A percentile compares a stretch with the other conserved stretches of the same genome.
Evolutionary conservation across 345 rosid species (phyloP).

Genomic region (Melaleuca alternifolia): DNA sequence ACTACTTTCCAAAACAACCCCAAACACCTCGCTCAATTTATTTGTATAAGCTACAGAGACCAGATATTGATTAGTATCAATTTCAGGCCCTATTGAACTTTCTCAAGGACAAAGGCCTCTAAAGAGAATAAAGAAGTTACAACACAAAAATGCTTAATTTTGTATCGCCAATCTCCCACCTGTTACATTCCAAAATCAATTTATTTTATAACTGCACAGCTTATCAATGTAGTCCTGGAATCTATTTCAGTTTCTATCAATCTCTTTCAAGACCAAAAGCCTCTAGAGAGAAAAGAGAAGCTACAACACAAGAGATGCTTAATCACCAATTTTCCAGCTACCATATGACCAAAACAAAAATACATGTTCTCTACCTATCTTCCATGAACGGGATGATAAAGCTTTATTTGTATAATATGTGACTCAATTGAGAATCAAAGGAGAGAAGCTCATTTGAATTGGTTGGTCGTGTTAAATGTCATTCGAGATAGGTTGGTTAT

Average conservation of each 20-base stretch:
- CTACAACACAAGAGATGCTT: neutral
- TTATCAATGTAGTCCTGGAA: neutral
- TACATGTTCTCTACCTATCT: neutral
- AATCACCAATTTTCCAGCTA: neutral
- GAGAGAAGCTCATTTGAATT: no score
- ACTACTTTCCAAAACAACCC: neutral
- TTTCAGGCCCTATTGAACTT: neutral
- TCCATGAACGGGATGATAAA: neutral
- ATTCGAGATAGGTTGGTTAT: neutral
- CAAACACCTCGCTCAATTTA: neutral
- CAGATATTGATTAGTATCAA: neutral
- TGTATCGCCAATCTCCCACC: neutral
- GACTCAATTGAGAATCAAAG: neutral
- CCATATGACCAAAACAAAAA: neutral
- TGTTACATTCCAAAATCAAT: neutral
- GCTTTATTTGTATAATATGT: neutral
- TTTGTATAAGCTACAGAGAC: neutral
- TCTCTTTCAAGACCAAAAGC: neutral
- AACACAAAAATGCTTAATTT: neutral
- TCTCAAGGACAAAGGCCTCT: neutral
- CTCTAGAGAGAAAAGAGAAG: neutral
- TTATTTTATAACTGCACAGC: neutral
- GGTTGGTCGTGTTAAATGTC: neutral
- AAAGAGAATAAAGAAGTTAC: neutral
- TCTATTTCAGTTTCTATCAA: neutral